phyloP scores from a whole-genome alignment of 768 basidiomycete genomes.

The Amanita thiersii region DNA sequence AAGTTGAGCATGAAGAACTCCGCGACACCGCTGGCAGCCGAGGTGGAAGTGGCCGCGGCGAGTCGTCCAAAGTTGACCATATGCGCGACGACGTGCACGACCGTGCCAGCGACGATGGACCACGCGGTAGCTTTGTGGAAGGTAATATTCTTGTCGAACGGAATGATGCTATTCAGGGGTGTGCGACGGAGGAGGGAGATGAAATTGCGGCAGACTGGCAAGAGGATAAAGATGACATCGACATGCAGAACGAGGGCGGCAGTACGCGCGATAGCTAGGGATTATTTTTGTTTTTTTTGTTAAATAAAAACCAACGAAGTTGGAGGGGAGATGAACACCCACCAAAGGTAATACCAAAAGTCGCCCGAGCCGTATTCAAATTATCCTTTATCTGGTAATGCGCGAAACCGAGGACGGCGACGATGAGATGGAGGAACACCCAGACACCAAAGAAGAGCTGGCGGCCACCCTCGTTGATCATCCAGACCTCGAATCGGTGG shows the following conservation, averaged over 20 bases:
- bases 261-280: conserved; percentile 72
- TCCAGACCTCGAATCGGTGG: conserved; percentile 65
- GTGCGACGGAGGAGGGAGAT: conserved; percentile 83
- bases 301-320: conserved; percentile 23
- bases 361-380: conserved; percentile 49
- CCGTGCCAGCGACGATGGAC: conserved; percentile 74
- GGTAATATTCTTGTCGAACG: conserved; percentile 89
- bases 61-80: conserved; percentile 78
- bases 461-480: conserved; percentile 87
- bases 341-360: conserved; percentile 78
- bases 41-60: conserved; percentile 43
- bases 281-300: too few relatives aligned
- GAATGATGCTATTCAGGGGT: conserved; percentile 77
- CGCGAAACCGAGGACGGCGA: conserved; percentile 67
- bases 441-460: conserved; percentile 74
- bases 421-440: conserved; percentile 74
- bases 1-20: conserved; percentile 81
- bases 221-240: conserved; percentile 88
- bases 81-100: conserved; percentile 76
- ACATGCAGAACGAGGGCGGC: conserved; percentile 89
- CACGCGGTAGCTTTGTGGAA: conserved; percentile 90
- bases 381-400: conserved; percentile 81
- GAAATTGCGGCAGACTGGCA: conserved; percentile 94
- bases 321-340: conserved; percentile 29
- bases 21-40: conserved; percentile 42